These are phyloP conservation scores for Kodamaea kakaduensis DNA, from an alignment of 805 yeast species.

Conservation along the genomic window DNA sequence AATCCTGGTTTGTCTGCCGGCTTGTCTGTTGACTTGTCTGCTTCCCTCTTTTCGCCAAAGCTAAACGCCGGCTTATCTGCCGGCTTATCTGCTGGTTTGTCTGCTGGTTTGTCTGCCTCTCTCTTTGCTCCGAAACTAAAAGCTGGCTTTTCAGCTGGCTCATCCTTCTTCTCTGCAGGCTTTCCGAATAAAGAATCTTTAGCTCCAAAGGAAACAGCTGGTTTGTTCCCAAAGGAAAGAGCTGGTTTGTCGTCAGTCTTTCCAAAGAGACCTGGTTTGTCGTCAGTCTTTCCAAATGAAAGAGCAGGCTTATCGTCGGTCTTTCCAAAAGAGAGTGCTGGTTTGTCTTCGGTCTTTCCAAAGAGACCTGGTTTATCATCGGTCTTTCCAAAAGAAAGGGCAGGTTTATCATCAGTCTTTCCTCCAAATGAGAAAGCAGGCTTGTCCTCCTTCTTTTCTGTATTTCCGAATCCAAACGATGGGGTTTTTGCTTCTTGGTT, in stretches of 20 bases:
- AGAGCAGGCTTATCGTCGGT: conserved; percentile 2
- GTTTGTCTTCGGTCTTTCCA: conserved; percentile 9
- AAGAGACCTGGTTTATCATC: conserved; percentile 1
- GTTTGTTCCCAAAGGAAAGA: conserved; percentile 1
- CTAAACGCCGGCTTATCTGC: conserved; percentile 8
- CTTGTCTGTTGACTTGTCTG: conserved; percentile 1
- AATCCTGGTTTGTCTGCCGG: conserved; percentile 7
- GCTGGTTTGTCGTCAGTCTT: conserved; percentile 6
- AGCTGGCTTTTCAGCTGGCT: conserved; percentile 3
- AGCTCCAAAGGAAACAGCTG: conserved; percentile 8
- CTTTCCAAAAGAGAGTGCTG: conserved; percentile 11
- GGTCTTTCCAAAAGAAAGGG: conserved; percentile 1
- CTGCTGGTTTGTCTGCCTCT: conserved; percentile 13
- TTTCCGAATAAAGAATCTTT: conserved; percentile 10
- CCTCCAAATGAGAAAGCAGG: conserved; percentile 14
- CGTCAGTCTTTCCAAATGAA: conserved; percentile 14
- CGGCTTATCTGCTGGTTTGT: not conserved
- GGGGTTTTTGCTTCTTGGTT: too few species aligned
- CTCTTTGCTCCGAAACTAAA: conserved; percentile 8
- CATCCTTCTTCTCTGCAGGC: conserved; percentile 15
- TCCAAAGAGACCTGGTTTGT: conserved; percentile 14
- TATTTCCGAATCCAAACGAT: not conserved
- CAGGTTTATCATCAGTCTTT: conserved; percentile 6
- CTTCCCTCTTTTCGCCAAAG: not conserved
- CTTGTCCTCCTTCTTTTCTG: conserved; percentile 2